Evolutionary conservation across 257 asterid species (phyloP).

Genomic region (Solanum paucissectum): DNA sequence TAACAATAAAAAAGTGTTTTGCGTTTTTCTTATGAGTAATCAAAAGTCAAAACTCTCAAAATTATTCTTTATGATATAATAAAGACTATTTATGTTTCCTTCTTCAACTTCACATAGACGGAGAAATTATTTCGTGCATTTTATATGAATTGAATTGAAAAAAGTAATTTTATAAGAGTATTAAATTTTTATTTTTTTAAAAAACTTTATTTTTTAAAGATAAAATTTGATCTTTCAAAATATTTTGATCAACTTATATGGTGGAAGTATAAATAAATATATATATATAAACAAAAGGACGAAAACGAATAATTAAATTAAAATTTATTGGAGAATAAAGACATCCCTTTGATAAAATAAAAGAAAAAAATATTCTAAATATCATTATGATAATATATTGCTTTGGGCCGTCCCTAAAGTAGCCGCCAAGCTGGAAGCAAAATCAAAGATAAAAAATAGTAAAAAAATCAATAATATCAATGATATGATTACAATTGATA

Average conservation of each 20-base stretch:
- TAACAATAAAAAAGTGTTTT: background rate
- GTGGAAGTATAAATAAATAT: background rate
- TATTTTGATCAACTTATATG: background rate
- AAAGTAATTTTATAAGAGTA: background rate
- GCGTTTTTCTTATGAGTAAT: background rate
- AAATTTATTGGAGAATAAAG: background rate
- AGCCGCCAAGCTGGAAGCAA: background rate
- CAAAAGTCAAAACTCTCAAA: too few relatives aligned
- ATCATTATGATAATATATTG: background rate
- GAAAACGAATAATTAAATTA: background rate
- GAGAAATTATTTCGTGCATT: background rate
- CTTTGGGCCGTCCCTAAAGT: background rate
- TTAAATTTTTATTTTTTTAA: background rate
- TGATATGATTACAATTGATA: background rate
- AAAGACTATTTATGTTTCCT: background rate
- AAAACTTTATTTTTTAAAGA: background rate
- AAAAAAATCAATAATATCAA: background rate
- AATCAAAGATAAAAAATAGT: background rate
- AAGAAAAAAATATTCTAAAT: background rate
- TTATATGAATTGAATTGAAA: background rate
- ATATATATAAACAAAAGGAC: background rate
- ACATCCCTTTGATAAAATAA: background rate
- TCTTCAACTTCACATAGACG: background rate
- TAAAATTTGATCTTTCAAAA: background rate
- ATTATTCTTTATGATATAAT: background rate